phyloP scores from a whole-genome alignment of 2,329 filamentous ascomycete species.

The Talaromyces sp. region DNA sequence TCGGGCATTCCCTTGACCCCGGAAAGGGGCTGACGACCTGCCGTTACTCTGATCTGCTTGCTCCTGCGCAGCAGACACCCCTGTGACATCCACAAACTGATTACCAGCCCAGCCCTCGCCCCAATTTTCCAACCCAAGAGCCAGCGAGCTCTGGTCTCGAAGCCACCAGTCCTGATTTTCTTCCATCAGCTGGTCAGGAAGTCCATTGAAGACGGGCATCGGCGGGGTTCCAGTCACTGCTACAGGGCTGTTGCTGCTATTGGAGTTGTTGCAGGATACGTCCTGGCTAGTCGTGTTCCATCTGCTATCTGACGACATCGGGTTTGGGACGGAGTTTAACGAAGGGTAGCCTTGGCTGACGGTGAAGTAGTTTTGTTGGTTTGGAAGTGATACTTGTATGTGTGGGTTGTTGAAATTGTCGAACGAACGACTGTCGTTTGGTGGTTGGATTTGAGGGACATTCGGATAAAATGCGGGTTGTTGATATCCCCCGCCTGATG shows the following conservation, averaged over 20 bases:
- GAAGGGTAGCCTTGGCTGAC: background rate
- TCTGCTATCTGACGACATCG: constrained; percentile 1
- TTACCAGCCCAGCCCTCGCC: constrained; percentile 23
- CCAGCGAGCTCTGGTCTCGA: constrained; percentile 57
- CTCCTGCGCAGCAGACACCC: constrained; percentile 3
- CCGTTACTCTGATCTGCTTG: background rate
- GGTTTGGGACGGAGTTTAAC: background rate
- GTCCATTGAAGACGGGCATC: constrained; percentile 53
- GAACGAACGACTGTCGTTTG: background rate
- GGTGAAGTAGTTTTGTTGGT: background rate
- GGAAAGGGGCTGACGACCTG: background rate
- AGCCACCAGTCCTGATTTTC: constrained; percentile 64
- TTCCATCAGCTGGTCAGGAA: constrained; percentile 53
- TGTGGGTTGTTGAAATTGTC: background rate
- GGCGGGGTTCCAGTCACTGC: constrained; percentile 41
- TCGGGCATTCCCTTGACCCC: background rate
- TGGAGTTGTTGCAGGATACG: constrained; percentile 15
- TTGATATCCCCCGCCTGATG: background rate
- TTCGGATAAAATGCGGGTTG: background rate
- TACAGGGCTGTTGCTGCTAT: constrained; percentile 18
- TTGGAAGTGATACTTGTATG: background rate
- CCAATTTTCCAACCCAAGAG: constrained; percentile 61
- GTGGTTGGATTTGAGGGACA: background rate
- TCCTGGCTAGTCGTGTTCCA: constrained; percentile 28
- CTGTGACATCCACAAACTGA: constrained; percentile 14